These are phyloP conservation scores for Pterula multifida DNA, from an alignment of 1,284 basidiomycete species.

Conservation along the genomic window DNA sequence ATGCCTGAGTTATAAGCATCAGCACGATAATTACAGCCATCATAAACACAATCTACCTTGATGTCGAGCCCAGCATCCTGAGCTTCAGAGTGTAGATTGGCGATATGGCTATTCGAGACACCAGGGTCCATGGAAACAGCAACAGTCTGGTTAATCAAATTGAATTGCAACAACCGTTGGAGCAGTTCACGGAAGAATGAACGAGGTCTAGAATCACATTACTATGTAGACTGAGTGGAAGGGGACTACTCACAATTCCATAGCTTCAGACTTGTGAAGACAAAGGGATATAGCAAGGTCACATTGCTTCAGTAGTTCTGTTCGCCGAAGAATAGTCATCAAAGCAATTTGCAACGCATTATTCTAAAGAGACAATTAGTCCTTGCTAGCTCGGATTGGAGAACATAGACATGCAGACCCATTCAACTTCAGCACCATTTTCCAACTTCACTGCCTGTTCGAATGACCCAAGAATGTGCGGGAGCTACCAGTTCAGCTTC, in stretches of 20 bases:
- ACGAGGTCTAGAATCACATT: constrained; percentile 21
- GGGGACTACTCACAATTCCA: constrained; percentile 11
- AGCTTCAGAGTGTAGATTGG: constrained; percentile 35
- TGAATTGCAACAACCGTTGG: constrained; percentile 39
- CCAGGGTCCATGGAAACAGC: constrained; percentile 22
- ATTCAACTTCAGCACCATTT: constrained; percentile 35
- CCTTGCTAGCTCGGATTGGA: neutral
- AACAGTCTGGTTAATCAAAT: constrained; percentile 37
- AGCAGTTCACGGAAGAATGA: constrained; percentile 46
- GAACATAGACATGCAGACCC: constrained; percentile 28
- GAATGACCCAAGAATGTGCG: constrained; percentile 40
- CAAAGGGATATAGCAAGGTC: neutral
- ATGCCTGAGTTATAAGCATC: constrained; percentile 27
- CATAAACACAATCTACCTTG: constrained; percentile 29
- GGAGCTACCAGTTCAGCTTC: constrained; percentile 33
- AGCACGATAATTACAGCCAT: constrained; percentile 3
- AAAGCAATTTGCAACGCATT: constrained; percentile 8
- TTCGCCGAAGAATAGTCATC: neutral
- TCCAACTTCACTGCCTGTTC: constrained; percentile 43
- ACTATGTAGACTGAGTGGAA: neutral
- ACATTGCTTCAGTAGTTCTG: neutral
- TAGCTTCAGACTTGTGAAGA: constrained; percentile 8
- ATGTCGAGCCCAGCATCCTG: constrained; percentile 42
- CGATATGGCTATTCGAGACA: constrained; percentile 20
- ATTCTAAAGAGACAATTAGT: constrained; percentile 5